Conservation (phyloP, 257 asterid species). For the Paulownia fortunei region DNA sequence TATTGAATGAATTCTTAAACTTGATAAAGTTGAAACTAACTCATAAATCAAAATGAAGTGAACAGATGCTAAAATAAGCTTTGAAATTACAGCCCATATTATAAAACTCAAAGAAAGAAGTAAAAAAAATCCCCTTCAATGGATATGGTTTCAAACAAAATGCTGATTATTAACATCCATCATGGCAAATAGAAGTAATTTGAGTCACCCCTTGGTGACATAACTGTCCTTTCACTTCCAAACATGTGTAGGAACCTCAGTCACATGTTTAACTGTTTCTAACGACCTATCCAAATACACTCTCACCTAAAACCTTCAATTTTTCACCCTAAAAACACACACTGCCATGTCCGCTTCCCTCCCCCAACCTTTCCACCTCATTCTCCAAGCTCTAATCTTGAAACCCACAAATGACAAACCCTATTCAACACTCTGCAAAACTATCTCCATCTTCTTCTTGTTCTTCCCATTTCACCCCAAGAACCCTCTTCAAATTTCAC, state of each 20-base stretch:
- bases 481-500: slow-evolving; percentile 42
- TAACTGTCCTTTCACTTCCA: not conserved
- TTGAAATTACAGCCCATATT: not conserved
- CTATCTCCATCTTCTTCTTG: slow-evolving; percentile 46
- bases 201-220: not conserved
- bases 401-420: slow-evolving; percentile 47
- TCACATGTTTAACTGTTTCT: slow-evolving; percentile 55
- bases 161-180: not conserved
- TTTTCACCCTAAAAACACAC: slow-evolving; percentile 31
- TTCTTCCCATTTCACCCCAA: slow-evolving; percentile 41
- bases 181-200: not conserved
- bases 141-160: not conserved
- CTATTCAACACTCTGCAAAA: slow-evolving; percentile 45
- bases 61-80: not conserved
- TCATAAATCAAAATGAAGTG: not conserved
- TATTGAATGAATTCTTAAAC: not conserved
- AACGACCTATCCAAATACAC: slow-evolving; percentile 41
- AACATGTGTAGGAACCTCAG: slow-evolving; percentile 50
- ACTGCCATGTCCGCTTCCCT: slow-evolving; percentile 43
- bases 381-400: slow-evolving; percentile 38
- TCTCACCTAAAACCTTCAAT: slow-evolving; percentile 14
- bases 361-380: not conserved
- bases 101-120: not conserved
- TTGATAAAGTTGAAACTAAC: not conserved
- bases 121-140: too few species aligned